Base-by-base conservation (phyloP, 2,329 filamentous ascomycete species). In the Gnomoniopsis sp. region DNA sequence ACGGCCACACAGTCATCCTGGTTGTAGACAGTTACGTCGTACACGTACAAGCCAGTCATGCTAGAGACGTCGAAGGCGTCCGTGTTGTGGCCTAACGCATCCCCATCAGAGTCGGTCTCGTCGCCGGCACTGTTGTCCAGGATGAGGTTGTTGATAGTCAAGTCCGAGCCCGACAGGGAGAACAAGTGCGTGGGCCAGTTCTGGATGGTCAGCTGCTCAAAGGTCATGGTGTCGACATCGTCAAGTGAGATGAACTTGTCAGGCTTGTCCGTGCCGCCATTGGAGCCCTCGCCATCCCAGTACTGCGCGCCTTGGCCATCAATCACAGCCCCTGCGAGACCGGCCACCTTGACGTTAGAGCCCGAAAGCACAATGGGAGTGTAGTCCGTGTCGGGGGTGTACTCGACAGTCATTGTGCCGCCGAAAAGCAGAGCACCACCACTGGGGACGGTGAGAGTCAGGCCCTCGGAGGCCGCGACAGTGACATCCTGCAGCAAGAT, bases 1-100 rank as follows among this genome's bases (percentile, higher is more conserved):
- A 82, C 67, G 21, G 83, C 82, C 11, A 86, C 73, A 63, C 83
- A 86, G 65, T 86, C 83, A 58, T 86, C 83, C 70, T 86, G 83
- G 73, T 86, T 86, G 67, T 82, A 77, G 57, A 86, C 75, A 26
- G 72, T 76, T 30, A 81, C 79, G 26, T 78, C 79, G 17, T 73
- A 73, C 62, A 86, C 85, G 60, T 72, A 75, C 30, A 86, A 73
- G 41, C 75, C 74, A n/a, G 67, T 73, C 43, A 77, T 81, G 48
- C 68, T 72, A 50, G 80, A 79, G 51, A 86, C 75, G 58, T 86
- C 82, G 63, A 86, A 86, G 1, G 75, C 83, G 65, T 86, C 83
- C 0, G 82, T 86, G 74, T 86, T 86, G 64, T 80, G 70, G 15
- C 69, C 72, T 6, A 57, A 54, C 1, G 57, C 55, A 7, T 57